Evolutionary conservation across 169 alveolate species (phyloP), one percentile per base, ranked within the genome.

Genomic region (Nephromyces sp.): DNA sequence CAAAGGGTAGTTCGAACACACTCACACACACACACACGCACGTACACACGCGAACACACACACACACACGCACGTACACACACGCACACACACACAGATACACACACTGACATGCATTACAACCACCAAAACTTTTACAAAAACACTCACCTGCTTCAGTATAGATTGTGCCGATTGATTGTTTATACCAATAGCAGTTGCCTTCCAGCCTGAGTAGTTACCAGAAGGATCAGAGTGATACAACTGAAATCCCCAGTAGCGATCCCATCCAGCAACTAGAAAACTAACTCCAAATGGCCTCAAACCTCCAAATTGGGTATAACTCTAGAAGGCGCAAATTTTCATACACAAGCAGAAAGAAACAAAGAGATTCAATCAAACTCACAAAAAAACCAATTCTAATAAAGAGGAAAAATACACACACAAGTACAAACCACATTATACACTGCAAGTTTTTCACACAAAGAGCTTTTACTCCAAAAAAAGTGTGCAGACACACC

Each of bases 181-280:
- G 76, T 93, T 93, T 71, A 88, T 87, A 24, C 97, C 98, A 51
- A 91, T 92, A 6, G 96, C 97, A 0, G 96, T 95, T 27, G 99
- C 99, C 84, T 92, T 95, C 99, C 99, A 97, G 8, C 99, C 98
- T 15, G 95, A 87, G 91, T 91, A 96, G 86, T 96, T 96, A 30
- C 99, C 99, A 32, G 98, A 88, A 3, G 99, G 99, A 81, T 97
- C 99, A n/a, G 99, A 93, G 82, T 94, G 97, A 84, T 94, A 96
- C 63, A 96, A 90, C 71, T 78, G 87, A 35, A 78, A 84, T 29
- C 99, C 99, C 70, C 90, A 83, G 80, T 92, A 89, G 53, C 74
- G 82, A 78, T 96, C 99, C 88, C 92, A 95, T 0, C 99, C 99
- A 6, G 98, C 99, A 77, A 95, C 94, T 73, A 97, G 86, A 83